These are phyloP conservation scores for Fusarium euwallaceae DNA, from an alignment of 2,329 filamentous ascomycete species.

Conservation along the genomic window DNA sequence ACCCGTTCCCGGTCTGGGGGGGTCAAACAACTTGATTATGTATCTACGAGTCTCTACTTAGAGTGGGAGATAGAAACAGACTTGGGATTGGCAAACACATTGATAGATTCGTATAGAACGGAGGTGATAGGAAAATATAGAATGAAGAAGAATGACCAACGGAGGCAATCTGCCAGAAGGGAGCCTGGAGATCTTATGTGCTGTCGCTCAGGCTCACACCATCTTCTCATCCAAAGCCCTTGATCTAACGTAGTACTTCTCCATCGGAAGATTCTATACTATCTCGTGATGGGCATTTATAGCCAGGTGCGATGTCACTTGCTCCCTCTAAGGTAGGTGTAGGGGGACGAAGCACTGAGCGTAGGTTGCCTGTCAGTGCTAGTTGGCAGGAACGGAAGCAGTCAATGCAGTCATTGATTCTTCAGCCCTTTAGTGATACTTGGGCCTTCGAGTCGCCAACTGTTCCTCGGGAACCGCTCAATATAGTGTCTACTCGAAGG, in stretches of 20 bases:
- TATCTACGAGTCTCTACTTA: slow-evolving; percentile 70
- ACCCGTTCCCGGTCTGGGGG: slow-evolving; percentile 64
- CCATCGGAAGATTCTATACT: background rate
- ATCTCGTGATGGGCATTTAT: background rate
- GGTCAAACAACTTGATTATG: slow-evolving; percentile 69
- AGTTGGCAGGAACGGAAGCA: background rate
- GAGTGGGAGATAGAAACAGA: slow-evolving; percentile 64
- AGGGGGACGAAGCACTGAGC: background rate
- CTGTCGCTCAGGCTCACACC: background rate
- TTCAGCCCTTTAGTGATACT: background rate
- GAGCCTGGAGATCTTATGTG: background rate
- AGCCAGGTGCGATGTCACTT: background rate
- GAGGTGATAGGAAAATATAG: background rate
- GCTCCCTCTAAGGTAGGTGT: background rate
- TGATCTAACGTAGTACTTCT: background rate
- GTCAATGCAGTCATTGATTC: background rate
- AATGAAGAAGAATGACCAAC: background rate
- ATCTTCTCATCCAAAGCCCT: background rate
- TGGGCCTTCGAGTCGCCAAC: background rate
- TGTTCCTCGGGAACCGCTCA: background rate
- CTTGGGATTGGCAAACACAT: slow-evolving; percentile 59
- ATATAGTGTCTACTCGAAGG: background rate
- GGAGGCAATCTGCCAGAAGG: background rate
- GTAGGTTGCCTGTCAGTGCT: background rate
- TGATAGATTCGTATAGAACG: slow-evolving; percentile 25